Evolutionary conservation across 2,329 filamentous ascomycete species (phyloP), one percentile per base, ranked within the genome.

Genomic region (Cercospora sojina): DNA sequence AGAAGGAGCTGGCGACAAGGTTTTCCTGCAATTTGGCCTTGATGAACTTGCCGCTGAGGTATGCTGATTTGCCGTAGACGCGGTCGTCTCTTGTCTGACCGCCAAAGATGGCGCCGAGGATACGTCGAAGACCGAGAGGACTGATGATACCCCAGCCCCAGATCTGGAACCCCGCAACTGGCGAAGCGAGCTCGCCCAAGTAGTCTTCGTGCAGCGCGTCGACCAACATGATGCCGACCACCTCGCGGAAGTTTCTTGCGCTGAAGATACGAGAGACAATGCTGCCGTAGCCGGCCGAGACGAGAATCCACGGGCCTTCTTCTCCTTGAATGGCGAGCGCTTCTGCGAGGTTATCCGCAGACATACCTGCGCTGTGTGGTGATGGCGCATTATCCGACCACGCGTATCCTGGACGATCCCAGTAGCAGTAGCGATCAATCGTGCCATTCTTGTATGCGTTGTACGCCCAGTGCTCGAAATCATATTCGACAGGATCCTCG

Each of bases 11-110:
- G 0, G 93, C 93, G 32, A 97, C 92, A 0, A 98, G 84, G 70
- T 90, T 94, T 81, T 99, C 95, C 79, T 99, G 95, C 64, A 99
- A 83, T 79, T 93, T 91, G 4, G 93, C 91, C 77, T 96, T 97
- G 78, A 97, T 90, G 77, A 87, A 90, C 77, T 93, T 96, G 68
- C 91, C 91, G 25, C 84, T 85, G 78, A 96, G 92, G 75, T 92
- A 90, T 0, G 92, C 88, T 5, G 88, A 87, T 53, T 87, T 85
- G 12, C 95, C 95, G 79, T 91, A 96, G 10, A 97, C 88, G 9
- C 95, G 90, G 77, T 98, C 94, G 76, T 90, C 87, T 41, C 91
- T 88, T 1, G 85, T 90, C 47, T 93, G 90, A 41, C 93, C 92
- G 61, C 87, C 87, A 82, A 98, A 91, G 5, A 98, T 79, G 7